phyloP scores from a whole-genome alignment of 2,329 filamentous ascomycete species.

The Periconia digitata region DNA sequence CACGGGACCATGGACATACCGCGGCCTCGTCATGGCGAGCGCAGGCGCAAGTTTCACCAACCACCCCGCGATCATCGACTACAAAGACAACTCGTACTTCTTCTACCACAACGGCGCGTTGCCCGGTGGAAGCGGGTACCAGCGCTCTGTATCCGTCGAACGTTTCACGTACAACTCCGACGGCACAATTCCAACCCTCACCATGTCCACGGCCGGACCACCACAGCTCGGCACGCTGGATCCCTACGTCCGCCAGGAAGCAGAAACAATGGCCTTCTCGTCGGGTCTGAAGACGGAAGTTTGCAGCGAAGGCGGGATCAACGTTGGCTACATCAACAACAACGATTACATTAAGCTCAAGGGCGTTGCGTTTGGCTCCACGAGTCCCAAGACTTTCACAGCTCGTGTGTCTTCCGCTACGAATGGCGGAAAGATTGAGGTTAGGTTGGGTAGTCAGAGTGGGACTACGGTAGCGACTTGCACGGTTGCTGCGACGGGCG shows the following conservation, averaged over 20 bases:
- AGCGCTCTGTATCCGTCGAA: slow-evolving; percentile 15
- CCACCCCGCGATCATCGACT: slow-evolving; percentile 17
- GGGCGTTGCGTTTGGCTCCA: slow-evolving; percentile 14
- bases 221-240: slow-evolving; percentile 17
- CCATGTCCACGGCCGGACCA: slow-evolving; percentile 14
- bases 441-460: slow-evolving; percentile 12
- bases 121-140: slow-evolving; percentile 19
- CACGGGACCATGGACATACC: slow-evolving; percentile 20
- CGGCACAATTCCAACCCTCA: slow-evolving; percentile 18
- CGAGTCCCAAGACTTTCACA: slow-evolving; percentile 14
- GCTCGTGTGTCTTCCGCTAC: slow-evolving; percentile 12
- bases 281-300: slow-evolving; percentile 15
- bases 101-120: slow-evolving; percentile 22
- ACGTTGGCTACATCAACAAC: slow-evolving; percentile 15
- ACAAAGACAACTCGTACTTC: slow-evolving; percentile 16
- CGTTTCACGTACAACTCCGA: slow-evolving; percentile 17
- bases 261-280: slow-evolving; percentile 15
- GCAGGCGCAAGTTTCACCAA: slow-evolving; percentile 19
- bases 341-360: slow-evolving; percentile 18
- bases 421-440: slow-evolving; percentile 18
- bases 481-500: slow-evolving; percentile 12
- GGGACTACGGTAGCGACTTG: slow-evolving; percentile 17
- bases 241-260: slow-evolving; percentile 15
- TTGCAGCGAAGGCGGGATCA: slow-evolving; percentile 18
- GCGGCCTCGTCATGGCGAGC: slow-evolving; percentile 17